Conservation (phyloP, 139 green algal species). For the Coelastrella sp. region DNA sequence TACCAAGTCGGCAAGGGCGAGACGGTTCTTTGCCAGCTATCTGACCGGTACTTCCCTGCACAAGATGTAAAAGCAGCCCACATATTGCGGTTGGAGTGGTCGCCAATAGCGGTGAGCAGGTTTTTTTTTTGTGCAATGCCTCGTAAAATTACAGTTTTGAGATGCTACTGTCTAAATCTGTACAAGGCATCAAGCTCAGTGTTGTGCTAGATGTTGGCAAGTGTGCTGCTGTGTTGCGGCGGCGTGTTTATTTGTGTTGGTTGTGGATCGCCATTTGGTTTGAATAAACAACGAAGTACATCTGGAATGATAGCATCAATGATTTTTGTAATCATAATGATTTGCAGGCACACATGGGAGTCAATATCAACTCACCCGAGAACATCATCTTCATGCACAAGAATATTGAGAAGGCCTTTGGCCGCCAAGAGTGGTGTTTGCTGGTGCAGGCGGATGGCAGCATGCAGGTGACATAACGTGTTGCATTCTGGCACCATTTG, state of each 20-base stretch:
- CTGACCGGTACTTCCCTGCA: slow-evolving; percentile 36
- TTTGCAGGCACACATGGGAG: slow-evolving; percentile 29
- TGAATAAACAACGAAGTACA: too few species aligned
- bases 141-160: too few species aligned
- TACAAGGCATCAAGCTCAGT: too few species aligned
- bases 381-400: slow-evolving; percentile 34
- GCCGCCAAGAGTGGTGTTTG: slow-evolving; percentile 25
- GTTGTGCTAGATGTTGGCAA: background rate
- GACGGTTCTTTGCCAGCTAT: slow-evolving; percentile 21
- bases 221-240: background rate
- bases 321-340: too few species aligned
- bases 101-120: slow-evolving; percentile 19
- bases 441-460: slow-evolving; percentile 28
- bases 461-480: slow-evolving; percentile 20
- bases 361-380: slow-evolving; percentile 15
- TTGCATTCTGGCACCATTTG: background rate
- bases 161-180: too few species aligned
- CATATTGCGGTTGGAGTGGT: slow-evolving; percentile 31
- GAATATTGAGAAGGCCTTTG: slow-evolving; percentile 4
- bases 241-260: too few species aligned
- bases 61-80: slow-evolving; percentile 2
- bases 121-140: background rate
- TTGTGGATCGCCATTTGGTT: too few species aligned
- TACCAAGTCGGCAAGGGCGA: slow-evolving; percentile 4
- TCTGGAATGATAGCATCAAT: too few species aligned